Evolutionary conservation across 768 basidiomycete species (phyloP).

Genomic region (Xerocomus potaroensis): DNA sequence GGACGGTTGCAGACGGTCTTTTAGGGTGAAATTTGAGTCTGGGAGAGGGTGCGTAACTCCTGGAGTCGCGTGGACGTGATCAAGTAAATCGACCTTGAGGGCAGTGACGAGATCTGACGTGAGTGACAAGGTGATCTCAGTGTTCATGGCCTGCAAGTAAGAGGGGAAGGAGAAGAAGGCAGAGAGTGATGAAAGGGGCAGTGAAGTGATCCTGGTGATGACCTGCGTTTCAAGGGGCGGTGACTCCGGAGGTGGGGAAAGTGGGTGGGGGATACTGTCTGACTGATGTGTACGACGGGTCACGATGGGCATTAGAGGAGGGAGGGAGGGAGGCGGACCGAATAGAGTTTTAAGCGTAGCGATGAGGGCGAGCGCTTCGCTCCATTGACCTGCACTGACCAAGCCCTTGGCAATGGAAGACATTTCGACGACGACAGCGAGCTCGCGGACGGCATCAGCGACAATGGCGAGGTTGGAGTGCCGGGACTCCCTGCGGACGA

Average conservation of each 20-base stretch:
- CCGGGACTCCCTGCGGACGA: constrained; percentile 62
- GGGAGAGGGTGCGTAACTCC: constrained; percentile 9
- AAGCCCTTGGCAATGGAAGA: constrained; percentile 63
- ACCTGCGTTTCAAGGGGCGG: constrained; percentile 7
- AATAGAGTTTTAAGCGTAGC: constrained; percentile 63
- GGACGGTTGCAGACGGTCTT: constrained; percentile 66
- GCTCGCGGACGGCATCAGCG: constrained; percentile 55
- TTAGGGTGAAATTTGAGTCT: constrained; percentile 42
- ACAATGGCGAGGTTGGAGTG: constrained; percentile 58
- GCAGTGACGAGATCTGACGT: constrained; percentile 74
- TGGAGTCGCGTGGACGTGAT: constrained; percentile 39
- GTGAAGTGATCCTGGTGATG: constrained; percentile 28
- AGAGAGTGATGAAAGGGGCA: constrained; percentile 63
- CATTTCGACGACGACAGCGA: constrained; percentile 75
- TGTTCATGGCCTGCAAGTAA: constrained; percentile 65
- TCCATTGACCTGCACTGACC: constrained; percentile 86
- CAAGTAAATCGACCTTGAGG: constrained; percentile 60
- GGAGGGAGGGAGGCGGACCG: constrained; percentile 24
- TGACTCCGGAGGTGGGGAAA: constrained; percentile 38
- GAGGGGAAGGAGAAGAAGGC: constrained; percentile 75
- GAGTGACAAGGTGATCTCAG: constrained; percentile 73
- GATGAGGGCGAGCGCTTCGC: constrained; percentile 73
- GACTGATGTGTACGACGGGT: constrained; percentile 7
- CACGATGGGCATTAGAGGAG: constrained; percentile 2
- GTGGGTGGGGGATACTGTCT: constrained; percentile 25